Evolutionary conservation across 306 rosid species (phyloP).

Genomic region (Cucurbita maxima): DNA sequence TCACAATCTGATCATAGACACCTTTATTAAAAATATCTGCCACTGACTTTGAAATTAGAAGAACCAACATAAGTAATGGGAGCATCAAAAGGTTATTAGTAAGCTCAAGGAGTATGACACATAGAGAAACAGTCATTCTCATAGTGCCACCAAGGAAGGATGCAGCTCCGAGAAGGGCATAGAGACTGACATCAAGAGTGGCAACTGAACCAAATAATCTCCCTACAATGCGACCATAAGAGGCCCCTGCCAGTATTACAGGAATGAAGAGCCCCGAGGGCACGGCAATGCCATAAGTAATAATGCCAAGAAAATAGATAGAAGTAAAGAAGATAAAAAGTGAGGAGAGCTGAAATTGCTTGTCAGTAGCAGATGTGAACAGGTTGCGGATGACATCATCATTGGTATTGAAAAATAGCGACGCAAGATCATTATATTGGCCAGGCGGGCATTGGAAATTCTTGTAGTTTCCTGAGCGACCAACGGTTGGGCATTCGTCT

Average conservation of each 20-base stretch:
- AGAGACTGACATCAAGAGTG: conserved; percentile 47
- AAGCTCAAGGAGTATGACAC: conserved; percentile 77
- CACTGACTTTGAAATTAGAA: conserved; percentile 53
- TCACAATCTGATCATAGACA: conserved; percentile 65
- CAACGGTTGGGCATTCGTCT: conserved; percentile 45
- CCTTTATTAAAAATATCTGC: conserved; percentile 68
- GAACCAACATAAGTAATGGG: conserved; percentile 65
- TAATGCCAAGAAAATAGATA: conserved; percentile 45
- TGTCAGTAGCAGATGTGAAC: conserved; percentile 30
- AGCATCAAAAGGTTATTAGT: conserved; percentile 64
- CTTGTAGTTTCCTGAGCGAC: conserved; percentile 53
- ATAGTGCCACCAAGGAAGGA: conserved; percentile 93
- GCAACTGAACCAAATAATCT: conserved; percentile 32
- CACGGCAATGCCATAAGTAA: conserved; percentile 76
- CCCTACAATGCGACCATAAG: conserved; percentile 70
- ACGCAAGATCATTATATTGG: conserved; percentile 77
- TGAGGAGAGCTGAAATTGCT: conserved; percentile 45
- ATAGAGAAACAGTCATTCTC: conserved; percentile 93
- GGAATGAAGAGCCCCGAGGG: conserved; percentile 92
- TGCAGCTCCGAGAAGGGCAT: conserved; percentile 84
- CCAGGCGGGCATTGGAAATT: conserved; percentile 58
- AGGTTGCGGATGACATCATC: conserved; percentile 76
- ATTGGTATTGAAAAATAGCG: conserved; percentile 62
- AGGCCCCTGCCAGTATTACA: conserved; percentile 71
- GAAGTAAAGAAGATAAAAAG: conserved; percentile 49